These are phyloP conservation scores for Dichotomocladium elegans DNA, from an alignment of 371 early-diverging fungal species.

Conservation along the genomic window DNA sequence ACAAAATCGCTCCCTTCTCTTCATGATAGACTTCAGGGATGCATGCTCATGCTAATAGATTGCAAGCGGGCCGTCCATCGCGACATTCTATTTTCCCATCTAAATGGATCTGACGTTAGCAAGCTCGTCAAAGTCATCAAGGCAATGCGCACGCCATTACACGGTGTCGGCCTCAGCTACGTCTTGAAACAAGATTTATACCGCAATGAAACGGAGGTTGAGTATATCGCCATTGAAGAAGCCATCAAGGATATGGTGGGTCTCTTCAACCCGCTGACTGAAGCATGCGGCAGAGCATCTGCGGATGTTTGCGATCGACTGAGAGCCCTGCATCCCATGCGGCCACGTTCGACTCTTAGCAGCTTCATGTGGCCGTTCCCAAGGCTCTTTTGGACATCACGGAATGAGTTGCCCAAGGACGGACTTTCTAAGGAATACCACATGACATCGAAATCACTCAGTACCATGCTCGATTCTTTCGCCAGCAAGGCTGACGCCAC, in stretches of 20 bases:
- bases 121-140: conserved; percentile 20
- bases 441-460: background rate
- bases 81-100: conserved; percentile 25
- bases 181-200: conserved; percentile 14
- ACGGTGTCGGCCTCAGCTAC: conserved; percentile 35
- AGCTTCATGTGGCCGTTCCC: conserved; percentile 42
- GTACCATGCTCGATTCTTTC: background rate
- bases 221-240: background rate
- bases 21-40: conserved; percentile 26
- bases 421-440: background rate
- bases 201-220: background rate
- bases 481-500: background rate
- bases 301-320: conserved; percentile 3
- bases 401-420: background rate
- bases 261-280: conserved; percentile 2
- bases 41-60: conserved; percentile 32
- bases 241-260: background rate
- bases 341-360: conserved; percentile 14
- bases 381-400: conserved; percentile 8
- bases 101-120: conserved; percentile 32
- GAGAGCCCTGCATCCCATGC: conserved; percentile 12
- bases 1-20: conserved; percentile 19
- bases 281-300: conserved; percentile 1
- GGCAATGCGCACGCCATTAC: conserved; percentile 23
- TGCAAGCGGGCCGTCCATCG: conserved; percentile 42